Evolutionary conservation across 2,329 filamentous ascomycete species (phyloP).

Genomic region (Aspergillus udagawae): DNA sequence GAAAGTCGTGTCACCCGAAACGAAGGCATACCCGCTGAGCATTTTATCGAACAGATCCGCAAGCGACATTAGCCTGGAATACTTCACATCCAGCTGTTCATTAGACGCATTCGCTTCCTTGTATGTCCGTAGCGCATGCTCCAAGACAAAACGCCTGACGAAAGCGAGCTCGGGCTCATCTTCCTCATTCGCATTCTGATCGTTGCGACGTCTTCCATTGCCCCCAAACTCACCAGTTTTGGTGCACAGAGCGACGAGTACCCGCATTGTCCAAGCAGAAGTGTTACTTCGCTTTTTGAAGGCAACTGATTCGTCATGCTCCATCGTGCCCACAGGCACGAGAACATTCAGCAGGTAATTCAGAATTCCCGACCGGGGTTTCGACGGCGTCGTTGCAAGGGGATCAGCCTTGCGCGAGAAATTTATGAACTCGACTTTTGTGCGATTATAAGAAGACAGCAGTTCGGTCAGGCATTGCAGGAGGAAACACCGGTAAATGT

Average conservation of each 20-base stretch:
- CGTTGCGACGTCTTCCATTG: constrained; percentile 52
- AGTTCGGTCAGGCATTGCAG: constrained; percentile 89
- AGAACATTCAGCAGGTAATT: constrained; percentile 90
- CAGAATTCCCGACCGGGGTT: constrained; percentile 84
- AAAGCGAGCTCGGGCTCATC: constrained; percentile 63
- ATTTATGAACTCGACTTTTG: constrained; percentile 98
- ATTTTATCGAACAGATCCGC: constrained; percentile 92
- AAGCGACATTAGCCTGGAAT: constrained; percentile 79
- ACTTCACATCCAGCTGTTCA: constrained; percentile 79
- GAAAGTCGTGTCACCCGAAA: constrained; percentile 45
- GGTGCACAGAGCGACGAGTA: constrained; percentile 79
- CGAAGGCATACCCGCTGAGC: constrained; percentile 73
- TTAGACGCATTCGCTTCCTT: constrained; percentile 77
- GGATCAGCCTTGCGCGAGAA: constrained; percentile 90
- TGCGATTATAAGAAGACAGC: constrained; percentile 83
- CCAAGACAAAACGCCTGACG: constrained; percentile 89
- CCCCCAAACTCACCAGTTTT: constrained; percentile 76
- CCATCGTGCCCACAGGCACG: constrained; percentile 60
- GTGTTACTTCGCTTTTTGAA: constrained; percentile 84
- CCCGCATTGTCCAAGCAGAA: constrained; percentile 78
- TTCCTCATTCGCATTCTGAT: constrained; percentile 33
- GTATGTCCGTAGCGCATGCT: constrained; percentile 87
- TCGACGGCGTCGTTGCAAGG: constrained; percentile 81
- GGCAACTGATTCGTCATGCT: constrained; percentile 67
- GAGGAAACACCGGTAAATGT: constrained; percentile 92